A percentile compares a stretch with the other conserved stretches of the same genome.
Conservation (phyloP, 75 land plant genomes). For the Selaginella tamariscina region DNA sequence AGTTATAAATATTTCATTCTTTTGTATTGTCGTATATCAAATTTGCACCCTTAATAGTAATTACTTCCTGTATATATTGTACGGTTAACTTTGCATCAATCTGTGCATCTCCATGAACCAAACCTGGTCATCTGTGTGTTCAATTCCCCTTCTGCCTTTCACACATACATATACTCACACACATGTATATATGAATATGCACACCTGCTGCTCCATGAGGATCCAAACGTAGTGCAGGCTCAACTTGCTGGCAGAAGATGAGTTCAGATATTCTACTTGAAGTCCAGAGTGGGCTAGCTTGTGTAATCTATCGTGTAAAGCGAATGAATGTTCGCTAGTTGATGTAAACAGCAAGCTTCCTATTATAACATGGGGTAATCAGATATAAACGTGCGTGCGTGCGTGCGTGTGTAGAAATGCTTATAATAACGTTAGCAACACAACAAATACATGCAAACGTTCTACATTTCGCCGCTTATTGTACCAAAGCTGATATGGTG, state of each 20-base stretch:
- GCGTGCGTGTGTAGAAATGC: too few species aligned
- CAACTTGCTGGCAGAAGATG: slow-evolving; percentile 28
- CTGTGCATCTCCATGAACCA: slow-evolving; percentile 71
- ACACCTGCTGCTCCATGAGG: slow-evolving; percentile 54
- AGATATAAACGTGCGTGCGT: slow-evolving; percentile 9
- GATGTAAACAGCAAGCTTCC: slow-evolving; percentile 77
- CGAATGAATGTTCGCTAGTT: slow-evolving; percentile 29
- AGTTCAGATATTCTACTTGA: slow-evolving; percentile 43
- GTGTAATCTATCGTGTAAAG: slow-evolving; percentile 38
- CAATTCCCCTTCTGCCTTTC: too few species aligned
- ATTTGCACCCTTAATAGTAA: too few species aligned
- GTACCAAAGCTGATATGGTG: too few species aligned
- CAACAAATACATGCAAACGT: too few species aligned
- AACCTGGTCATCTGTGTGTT: too few species aligned
- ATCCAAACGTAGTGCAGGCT: slow-evolving; percentile 61
- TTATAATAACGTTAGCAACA: too few species aligned
- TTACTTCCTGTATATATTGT: slow-evolving; percentile 12
- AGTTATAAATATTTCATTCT: too few species aligned
- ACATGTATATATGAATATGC: too few species aligned
- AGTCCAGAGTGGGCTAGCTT: slow-evolving; percentile 53
- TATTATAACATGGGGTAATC: slow-evolving; percentile 16
- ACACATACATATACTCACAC: too few species aligned
- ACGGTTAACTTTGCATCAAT: slow-evolving; percentile 72
- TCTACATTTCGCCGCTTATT: too few species aligned
- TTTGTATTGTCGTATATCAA: too few species aligned